Base-by-base conservation (phyloP, 2,329 filamentous ascomycete species). In the Colletotrichum shisoi region DNA sequence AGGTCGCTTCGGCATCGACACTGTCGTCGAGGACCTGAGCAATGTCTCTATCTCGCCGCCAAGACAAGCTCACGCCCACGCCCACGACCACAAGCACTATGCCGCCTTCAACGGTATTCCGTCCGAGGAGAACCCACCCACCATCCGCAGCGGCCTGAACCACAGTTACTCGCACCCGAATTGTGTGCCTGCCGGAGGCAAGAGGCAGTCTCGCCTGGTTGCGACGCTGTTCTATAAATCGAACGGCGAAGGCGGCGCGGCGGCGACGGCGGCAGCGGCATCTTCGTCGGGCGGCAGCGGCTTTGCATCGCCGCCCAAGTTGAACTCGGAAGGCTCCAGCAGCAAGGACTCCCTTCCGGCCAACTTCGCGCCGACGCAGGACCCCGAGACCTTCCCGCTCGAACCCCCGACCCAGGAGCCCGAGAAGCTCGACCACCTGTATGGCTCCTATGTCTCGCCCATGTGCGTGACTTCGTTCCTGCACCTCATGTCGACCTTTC, bases 391-490 rank as follows among this genome's bases (percentile, higher is more conserved):
- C 70, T 88, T 88, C 72, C 86, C 87, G 27, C 81, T 89, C 57
- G 85, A 89, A 74, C 82, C 85, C 66, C 82, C 87, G 67, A 81
- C 82, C 61, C 77, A 82, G 71, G 82, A 87, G 73, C 78, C 84
- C 71, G 82, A 89, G 76, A 80, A 87, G 63, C 82, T 89, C 59
- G 87, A 90, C 73, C 86, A 88, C 69, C 82, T 89, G 19, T 90
- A 90, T 71, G 87, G 87, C 69, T 87, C 85, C 21, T 88, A 88
- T 72, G 84, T 89, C 73, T 89, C 87, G 19, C 86, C 87, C 6
- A 80, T 89, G 68, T 89, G 87, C 77, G 83, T 89, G 69, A 87
- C 87, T 11, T 87, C 87, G 15, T 90, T 90, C 75, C 81, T 90
- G 24, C 86, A 89, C 73, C 83, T 90, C 68, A 88, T 89, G 83